phyloP scores from a whole-genome alignment of 805 yeast species.

The Komagataella ulmi region DNA sequence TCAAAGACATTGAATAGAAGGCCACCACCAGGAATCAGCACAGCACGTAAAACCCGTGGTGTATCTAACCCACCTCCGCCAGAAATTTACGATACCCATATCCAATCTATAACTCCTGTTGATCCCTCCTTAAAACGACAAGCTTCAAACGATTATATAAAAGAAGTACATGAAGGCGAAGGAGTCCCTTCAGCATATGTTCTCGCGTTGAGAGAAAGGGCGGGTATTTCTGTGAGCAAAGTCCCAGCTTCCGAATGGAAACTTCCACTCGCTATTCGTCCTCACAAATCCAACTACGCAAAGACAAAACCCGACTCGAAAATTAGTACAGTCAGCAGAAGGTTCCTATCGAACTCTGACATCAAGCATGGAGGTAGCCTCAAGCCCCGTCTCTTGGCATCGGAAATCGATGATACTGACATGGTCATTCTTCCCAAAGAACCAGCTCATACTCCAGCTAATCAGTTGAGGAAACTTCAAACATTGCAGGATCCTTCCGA shows the following conservation, averaged over 20 bases:
- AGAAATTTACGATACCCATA: background rate
- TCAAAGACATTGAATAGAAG: background rate
- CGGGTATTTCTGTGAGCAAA: constrained; percentile 25
- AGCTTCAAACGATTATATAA: background rate
- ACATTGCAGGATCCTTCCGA: background rate
- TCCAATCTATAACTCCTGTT: background rate
- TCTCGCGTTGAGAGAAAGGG: constrained; percentile 23
- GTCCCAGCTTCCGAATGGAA: constrained; percentile 14
- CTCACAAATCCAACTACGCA: constrained; percentile 6
- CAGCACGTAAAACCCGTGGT: background rate
- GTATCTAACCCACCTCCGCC: background rate
- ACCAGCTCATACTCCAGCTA: constrained; percentile 17
- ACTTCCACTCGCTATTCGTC: constrained; percentile 8
- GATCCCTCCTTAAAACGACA: background rate
- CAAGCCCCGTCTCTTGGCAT: constrained; percentile 55
- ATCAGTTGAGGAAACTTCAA: constrained; percentile 13
- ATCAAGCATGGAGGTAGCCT: constrained; percentile 44
- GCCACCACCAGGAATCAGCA: background rate
- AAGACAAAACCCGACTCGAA: background rate
- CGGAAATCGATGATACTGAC: constrained; percentile 62
- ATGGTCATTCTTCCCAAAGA: constrained; percentile 16
- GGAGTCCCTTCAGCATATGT: constrained; percentile 42
- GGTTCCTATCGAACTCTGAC: constrained; percentile 20
- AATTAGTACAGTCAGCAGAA: constrained; percentile 1
- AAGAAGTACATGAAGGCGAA: constrained; percentile 1